phyloP scores from a whole-genome alignment of 2,329 filamentous ascomycete species.

The Cladosporium sp. region DNA sequence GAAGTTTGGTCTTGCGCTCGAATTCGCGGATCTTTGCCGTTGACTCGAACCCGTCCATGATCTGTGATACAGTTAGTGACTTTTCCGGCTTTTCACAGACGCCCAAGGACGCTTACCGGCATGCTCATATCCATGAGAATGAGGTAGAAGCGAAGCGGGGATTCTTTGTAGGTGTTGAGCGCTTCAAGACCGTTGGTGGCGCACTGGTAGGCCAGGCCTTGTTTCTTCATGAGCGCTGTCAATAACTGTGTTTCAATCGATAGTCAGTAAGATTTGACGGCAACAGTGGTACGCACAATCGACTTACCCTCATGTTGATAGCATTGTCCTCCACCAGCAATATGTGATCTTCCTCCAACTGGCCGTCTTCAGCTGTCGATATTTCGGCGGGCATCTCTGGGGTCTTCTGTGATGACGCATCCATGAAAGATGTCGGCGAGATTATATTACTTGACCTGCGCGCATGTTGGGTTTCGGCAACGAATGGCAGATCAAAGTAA shows the following conservation, averaged over 20 bases:
- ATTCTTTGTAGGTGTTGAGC: slow-evolving; percentile 14
- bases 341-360: background rate
- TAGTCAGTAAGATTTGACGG: no score
- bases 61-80: no score
- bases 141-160: slow-evolving; percentile 10
- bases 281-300: no score
- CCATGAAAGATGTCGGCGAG: no score
- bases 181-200: slow-evolving; percentile 20
- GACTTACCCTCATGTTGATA: slow-evolving; percentile 27
- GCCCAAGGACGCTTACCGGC: no score
- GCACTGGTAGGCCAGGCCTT: slow-evolving; percentile 13
- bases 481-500: no score
- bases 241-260: no score
- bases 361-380: background rate
- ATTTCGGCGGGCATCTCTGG: background rate
- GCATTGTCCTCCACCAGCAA: slow-evolving; percentile 32
- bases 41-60: slow-evolving; percentile 31
- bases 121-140: slow-evolving; percentile 24
- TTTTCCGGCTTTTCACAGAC: no score
- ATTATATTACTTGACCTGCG: no score
- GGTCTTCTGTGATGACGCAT: background rate
- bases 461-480: no score
- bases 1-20: slow-evolving; percentile 20
- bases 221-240: slow-evolving; percentile 21
- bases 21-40: slow-evolving; percentile 26